A percentile compares a stretch with the other conserved stretches of the same genome.
Evolutionary conservation across 2,329 filamentous ascomycete species (phyloP).

Genomic region (Endocalyx cinctus): DNA sequence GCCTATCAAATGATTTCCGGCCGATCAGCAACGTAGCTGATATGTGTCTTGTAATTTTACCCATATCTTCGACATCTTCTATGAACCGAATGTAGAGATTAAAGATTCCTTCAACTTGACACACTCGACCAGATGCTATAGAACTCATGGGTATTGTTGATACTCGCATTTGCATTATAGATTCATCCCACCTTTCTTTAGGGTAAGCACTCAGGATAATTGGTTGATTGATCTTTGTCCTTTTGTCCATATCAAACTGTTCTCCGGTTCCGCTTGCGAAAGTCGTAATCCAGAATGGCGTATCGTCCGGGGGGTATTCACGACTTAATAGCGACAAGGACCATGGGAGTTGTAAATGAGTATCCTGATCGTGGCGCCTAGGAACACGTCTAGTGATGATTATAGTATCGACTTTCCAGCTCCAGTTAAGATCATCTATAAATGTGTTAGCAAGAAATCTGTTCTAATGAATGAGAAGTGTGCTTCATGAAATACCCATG

Average conservation of each 20-base stretch:
- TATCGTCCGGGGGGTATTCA: conserved; percentile 2
- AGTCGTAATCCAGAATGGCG: conserved; percentile 2
- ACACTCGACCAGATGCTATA: not conserved
- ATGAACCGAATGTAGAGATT: no score
- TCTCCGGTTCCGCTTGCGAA: not conserved
- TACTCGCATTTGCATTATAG: conserved; percentile 3
- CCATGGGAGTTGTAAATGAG: conserved; percentile 1
- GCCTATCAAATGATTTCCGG: conserved; percentile 2
- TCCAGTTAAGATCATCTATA: conserved; percentile 1
- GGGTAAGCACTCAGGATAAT: no score
- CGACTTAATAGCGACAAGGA: conserved; percentile 1
- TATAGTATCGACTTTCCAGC: conserved; percentile 3
- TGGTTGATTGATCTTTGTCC: no score
- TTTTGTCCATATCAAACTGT: not conserved
- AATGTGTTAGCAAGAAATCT: no score
- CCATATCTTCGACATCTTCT: no score
- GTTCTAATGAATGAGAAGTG: not conserved
- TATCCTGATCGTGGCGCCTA: not conserved
- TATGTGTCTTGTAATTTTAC: no score
- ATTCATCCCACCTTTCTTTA: conserved; percentile 2
- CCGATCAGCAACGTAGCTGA: not conserved
- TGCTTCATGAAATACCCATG: not conserved
- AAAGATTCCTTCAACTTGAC: not conserved
- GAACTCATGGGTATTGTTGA: not conserved
- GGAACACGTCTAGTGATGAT: conserved; percentile 1